phyloP scores from a whole-genome alignment of 2,329 filamentous ascomycete species.

The Colletotrichum incanum region DNA sequence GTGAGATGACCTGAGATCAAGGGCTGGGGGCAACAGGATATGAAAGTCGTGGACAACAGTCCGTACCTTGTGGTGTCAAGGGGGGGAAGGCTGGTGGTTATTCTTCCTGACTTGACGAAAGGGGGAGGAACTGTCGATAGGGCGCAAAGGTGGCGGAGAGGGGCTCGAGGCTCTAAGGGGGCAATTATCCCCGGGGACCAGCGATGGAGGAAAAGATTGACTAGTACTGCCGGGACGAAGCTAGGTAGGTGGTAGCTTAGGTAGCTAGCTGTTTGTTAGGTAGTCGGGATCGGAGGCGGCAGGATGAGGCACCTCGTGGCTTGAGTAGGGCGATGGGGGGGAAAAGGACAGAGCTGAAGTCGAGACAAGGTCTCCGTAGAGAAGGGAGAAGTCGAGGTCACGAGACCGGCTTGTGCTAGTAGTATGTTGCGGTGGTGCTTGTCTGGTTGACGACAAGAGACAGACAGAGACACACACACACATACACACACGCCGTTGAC shows the following conservation, averaged over 20 bases:
- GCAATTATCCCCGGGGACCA: conserved; percentile 1
- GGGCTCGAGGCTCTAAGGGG: conserved; percentile 12
- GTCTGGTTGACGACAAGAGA: neutral
- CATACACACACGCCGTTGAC: neutral
- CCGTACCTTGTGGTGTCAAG: conserved; percentile 1
- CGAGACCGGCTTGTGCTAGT: conserved; percentile 29
- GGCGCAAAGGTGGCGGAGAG: conserved; percentile 24
- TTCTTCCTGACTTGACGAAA: conserved; percentile 15
- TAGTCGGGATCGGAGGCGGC: conserved; percentile 9
- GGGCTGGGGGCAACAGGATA: neutral
- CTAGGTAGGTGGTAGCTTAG: conserved; percentile 10
- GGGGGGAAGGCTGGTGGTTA: conserved; percentile 7
- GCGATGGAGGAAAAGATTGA: neutral
- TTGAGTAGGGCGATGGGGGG: conserved; percentile 3
- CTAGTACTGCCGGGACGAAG: conserved; percentile 18
- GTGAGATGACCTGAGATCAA: conserved; percentile 11
- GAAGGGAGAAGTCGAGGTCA: conserved; percentile 29
- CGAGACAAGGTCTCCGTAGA: neutral
- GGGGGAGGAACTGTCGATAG: conserved; percentile 23
- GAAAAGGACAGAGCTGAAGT: neutral
- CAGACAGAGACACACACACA: neutral
- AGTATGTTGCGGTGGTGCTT: neutral
- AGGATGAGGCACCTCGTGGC: conserved; percentile 24
- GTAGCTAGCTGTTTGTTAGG: neutral
- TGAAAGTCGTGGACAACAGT: neutral